Percentiles rank a stretch among this genome's conserved stretches.
phyloP scores from a whole-genome alignment of 192 early-diverging fungal species.

The Podila horticola region DNA sequence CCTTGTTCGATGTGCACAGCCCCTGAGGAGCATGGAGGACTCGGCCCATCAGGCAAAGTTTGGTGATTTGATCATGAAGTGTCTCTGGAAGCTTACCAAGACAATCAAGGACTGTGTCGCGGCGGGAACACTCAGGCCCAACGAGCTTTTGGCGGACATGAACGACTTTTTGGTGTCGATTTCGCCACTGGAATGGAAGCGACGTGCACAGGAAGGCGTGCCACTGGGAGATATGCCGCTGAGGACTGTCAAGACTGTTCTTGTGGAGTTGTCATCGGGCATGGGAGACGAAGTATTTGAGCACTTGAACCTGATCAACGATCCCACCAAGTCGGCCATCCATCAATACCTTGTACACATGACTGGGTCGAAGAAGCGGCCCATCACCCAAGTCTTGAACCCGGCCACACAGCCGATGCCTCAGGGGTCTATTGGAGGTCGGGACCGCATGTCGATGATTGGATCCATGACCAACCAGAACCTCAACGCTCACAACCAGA shows the following conservation, averaged over 20 bases:
- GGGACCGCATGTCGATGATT: conserved; percentile 25
- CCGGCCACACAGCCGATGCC: conserved; percentile 25
- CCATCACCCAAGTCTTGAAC: conserved; percentile 19
- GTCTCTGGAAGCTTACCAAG: conserved; percentile 97
- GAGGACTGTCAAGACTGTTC: conserved; percentile 93
- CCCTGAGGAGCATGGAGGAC: conserved; percentile 63
- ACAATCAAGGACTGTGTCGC: conserved; percentile 77
- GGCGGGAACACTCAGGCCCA: conserved; percentile 66
- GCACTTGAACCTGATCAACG: conserved; percentile 68
- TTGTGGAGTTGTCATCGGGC: conserved; percentile 77
- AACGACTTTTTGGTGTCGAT: conserved; percentile 84
- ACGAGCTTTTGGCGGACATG: conserved; percentile 76
- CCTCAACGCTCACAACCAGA: conserved; percentile 13
- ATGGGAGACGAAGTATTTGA: conserved; percentile 72
- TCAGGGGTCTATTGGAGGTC: not conserved
- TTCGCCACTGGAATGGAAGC: conserved; percentile 91
- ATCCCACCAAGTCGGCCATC: conserved; percentile 70
- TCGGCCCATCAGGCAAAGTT: conserved; percentile 70
- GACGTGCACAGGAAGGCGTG: conserved; percentile 74
- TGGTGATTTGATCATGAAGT: conserved; percentile 94
- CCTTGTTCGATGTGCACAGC: conserved; percentile 67
- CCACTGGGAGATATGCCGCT: conserved; percentile 93
- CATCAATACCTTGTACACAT: conserved; percentile 73
- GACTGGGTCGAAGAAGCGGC: conserved; percentile 59
- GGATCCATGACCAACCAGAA: conserved; percentile 35